These are phyloP conservation scores for Williopsis jadinii DNA, from an alignment of 1,139 yeast species.

Conservation along the genomic window DNA sequence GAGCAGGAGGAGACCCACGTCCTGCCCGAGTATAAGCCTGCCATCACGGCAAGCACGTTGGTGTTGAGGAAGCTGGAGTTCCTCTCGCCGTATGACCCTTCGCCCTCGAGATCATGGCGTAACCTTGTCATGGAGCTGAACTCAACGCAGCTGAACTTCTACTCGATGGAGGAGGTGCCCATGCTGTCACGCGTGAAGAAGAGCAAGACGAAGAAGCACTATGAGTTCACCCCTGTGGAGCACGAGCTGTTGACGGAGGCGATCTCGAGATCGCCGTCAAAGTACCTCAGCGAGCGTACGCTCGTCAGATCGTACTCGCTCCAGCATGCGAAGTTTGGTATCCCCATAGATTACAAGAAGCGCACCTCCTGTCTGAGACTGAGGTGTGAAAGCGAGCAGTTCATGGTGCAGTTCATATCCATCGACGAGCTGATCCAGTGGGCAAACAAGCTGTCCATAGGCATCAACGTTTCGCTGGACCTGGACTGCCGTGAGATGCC, in stretches of 20 bases:
- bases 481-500: constrained; percentile 54
- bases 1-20: constrained; percentile 26
- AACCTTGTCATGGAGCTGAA: constrained; percentile 57
- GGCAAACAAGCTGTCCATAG: constrained; percentile 53
- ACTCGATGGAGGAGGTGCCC: constrained; percentile 29
- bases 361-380: constrained; percentile 43
- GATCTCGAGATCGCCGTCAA: constrained; percentile 22
- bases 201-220: constrained; percentile 14
- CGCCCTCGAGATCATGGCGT: constrained; percentile 59
- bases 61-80: constrained; percentile 57
- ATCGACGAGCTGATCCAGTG: constrained; percentile 58
- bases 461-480: constrained; percentile 61
- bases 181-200: constrained; percentile 12
- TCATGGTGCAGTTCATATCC: constrained; percentile 47
- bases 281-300: constrained; percentile 26
- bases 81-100: constrained; percentile 58
- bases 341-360: constrained; percentile 55
- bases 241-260: constrained; percentile 24
- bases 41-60: constrained; percentile 48
- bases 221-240: constrained; percentile 23
- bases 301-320: constrained; percentile 54
- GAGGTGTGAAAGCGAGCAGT: constrained; percentile 63
- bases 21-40: constrained; percentile 51
- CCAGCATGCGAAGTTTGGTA: constrained; percentile 63
- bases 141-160: constrained; percentile 68